These are phyloP conservation scores for Colletotrichum shisoi DNA, from an alignment of 2,329 filamentous ascomycete genomes.

Conservation along the genomic window DNA sequence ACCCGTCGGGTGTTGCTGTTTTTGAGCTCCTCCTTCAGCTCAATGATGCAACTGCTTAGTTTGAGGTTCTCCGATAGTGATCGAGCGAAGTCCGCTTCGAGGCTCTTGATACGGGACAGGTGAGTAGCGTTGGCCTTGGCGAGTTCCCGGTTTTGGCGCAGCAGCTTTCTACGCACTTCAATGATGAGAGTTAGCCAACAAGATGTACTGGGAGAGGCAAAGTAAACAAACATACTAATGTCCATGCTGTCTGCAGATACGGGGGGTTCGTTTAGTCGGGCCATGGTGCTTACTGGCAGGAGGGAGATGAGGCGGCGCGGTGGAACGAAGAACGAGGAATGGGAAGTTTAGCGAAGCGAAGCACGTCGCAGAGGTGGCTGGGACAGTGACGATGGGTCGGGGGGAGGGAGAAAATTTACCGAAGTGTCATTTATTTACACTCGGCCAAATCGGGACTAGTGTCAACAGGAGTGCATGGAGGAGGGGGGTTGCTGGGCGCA, in stretches of 20 bases:
- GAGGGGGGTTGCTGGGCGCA: conserved; percentile 36
- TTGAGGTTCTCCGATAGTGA: conserved; percentile 81
- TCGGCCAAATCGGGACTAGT: conserved; percentile 35
- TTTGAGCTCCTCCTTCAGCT: conserved; percentile 72
- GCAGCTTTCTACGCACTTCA: conserved; percentile 77
- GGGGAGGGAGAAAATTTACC: conserved; percentile 39
- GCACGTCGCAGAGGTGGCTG: conserved; percentile 37
- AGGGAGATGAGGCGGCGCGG: conserved; percentile 10
- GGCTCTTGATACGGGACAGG: conserved; percentile 76
- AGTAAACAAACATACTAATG: conserved; percentile 67
- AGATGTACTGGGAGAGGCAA: not conserved
- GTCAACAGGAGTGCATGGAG: conserved; percentile 15
- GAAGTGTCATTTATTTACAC: conserved; percentile 41
- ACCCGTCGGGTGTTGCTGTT: conserved; percentile 66
- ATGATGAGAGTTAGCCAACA: conserved; percentile 40
- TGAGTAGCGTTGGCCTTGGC: conserved; percentile 80
- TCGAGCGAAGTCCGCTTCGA: conserved; percentile 78
- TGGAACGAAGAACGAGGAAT: conserved; percentile 31
- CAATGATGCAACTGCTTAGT: conserved; percentile 73
- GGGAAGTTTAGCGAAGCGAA: conserved; percentile 24
- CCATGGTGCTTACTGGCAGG: conserved; percentile 65
- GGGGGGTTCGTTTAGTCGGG: conserved; percentile 79
- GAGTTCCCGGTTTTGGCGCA: conserved; percentile 85
- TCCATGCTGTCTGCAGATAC: conserved; percentile 74
- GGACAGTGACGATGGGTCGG: conserved; percentile 35